phyloP scores from a whole-genome alignment of 129 eudicot species.

The Flaveria sonorensis region DNA sequence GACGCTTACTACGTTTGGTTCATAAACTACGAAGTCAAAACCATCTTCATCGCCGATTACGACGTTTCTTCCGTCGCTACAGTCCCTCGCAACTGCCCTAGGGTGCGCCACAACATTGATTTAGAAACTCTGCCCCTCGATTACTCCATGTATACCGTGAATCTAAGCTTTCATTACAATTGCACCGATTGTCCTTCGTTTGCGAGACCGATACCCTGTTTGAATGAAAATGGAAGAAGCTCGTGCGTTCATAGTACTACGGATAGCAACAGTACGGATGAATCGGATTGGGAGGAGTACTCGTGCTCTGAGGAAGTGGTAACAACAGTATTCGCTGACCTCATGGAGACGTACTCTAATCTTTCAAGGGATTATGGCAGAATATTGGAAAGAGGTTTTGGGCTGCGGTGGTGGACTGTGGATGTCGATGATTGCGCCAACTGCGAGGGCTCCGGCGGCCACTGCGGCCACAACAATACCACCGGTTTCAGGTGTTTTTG shows the following conservation, averaged over 20 bases:
- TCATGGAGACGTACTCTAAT: neutral
- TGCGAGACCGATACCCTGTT: conserved; percentile 23
- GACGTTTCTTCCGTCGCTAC: conserved; percentile 2
- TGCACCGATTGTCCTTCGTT: conserved; percentile 2
- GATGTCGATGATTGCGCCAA: neutral
- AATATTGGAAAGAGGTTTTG: conserved; percentile 14
- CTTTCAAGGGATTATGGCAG: neutral
- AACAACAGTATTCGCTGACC: neutral
- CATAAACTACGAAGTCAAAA: neutral
- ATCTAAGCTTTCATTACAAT: conserved; percentile 39
- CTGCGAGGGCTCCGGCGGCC: conserved; percentile 11
- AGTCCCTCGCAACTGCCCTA: conserved; percentile 2
- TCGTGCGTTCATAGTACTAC: conserved; percentile 1
- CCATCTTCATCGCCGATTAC: conserved; percentile 20
- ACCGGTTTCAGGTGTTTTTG: conserved; percentile 27
- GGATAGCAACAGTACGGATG: too few relatives aligned
- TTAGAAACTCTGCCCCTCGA: conserved; percentile 19
- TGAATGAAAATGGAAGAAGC: neutral
- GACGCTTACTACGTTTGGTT: conserved; percentile 4
- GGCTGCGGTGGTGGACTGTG: neutral
- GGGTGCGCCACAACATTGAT: conserved; percentile 25
- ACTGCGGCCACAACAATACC: neutral
- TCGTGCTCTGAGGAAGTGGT: conserved; percentile 23
- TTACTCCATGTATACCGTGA: neutral
- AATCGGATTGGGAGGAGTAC: neutral